Conservation (phyloP, 805 yeast genomes). For the Teunomyces funiuensis region DNA sequence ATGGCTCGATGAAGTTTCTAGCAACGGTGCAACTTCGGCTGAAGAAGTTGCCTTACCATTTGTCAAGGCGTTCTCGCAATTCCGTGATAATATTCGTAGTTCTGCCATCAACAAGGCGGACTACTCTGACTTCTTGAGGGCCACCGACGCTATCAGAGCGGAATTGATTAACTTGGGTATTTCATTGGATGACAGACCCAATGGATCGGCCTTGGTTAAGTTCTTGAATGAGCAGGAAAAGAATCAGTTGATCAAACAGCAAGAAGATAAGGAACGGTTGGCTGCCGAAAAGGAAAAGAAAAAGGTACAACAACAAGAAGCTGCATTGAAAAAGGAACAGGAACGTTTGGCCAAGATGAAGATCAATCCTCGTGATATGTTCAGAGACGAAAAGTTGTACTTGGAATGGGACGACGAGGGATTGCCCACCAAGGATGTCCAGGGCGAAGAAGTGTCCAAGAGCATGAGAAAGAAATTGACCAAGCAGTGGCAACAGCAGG, state of each 20-base stretch:
- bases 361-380: constrained; percentile 70
- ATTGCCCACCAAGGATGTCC: constrained; percentile 69
- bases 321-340: constrained; percentile 59
- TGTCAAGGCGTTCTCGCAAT: constrained; percentile 70
- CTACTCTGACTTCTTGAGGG: constrained; percentile 53
- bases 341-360: constrained; percentile 68
- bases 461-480: constrained; percentile 79
- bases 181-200: constrained; percentile 83
- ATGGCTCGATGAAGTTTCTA: constrained; percentile 55
- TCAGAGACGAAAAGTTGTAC: constrained; percentile 55
- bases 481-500: constrained; percentile 78
- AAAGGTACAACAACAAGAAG: constrained; percentile 49
- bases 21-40: constrained; percentile 18
- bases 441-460: constrained; percentile 84
- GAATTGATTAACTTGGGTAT: constrained; percentile 76
- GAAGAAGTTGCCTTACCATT: constrained; percentile 82
- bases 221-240: constrained; percentile 71
- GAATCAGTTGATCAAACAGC: constrained; percentile 59
- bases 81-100: constrained; percentile 79
- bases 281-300: constrained; percentile 60
- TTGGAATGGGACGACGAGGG: constrained; percentile 85
- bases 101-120: constrained; percentile 65
- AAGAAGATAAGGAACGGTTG: constrained; percentile 56
- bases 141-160: constrained; percentile 71
- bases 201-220: constrained; percentile 80